Evolutionary conservation across 2,329 filamentous ascomycete species (phyloP).

Genomic region (Fusarium avenaceum): DNA sequence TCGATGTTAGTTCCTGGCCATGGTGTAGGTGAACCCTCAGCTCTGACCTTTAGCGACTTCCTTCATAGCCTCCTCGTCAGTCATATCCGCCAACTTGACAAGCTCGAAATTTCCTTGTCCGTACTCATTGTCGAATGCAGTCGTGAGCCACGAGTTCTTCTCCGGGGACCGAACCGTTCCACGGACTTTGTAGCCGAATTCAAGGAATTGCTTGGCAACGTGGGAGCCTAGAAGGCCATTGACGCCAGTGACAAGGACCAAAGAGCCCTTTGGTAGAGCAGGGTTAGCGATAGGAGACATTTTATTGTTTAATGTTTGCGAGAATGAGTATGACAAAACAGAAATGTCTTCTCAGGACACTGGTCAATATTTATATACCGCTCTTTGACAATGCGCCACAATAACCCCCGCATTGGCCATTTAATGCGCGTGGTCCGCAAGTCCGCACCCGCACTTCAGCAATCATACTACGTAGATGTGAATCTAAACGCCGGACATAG

Average conservation of each 20-base stretch:
- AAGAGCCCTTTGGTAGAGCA: conserved; percentile 48
- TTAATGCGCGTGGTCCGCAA: conserved; percentile 1
- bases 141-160: conserved; percentile 52
- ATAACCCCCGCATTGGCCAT: background rate
- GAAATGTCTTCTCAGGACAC: background rate
- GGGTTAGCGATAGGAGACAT: conserved; percentile 39
- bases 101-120: conserved; percentile 54
- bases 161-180: conserved; percentile 57
- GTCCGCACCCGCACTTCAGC: background rate
- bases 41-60: conserved; percentile 48
- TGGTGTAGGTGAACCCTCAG: accelerated
- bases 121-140: conserved; percentile 52
- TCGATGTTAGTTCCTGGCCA: background rate
- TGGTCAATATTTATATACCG: conserved; percentile 1
- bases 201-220: conserved; percentile 56
- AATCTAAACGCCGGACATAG: background rate
- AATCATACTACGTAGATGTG: too few relatives aligned
- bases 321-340: background rate
- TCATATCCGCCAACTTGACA: conserved; percentile 53
- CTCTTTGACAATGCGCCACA: background rate
- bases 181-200: conserved; percentile 59
- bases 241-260: conserved; percentile 58
- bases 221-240: conserved; percentile 60
- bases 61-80: conserved; percentile 42
- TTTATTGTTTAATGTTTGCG: background rate